Percentiles rank a stretch among this genome's conserved stretches.
These are phyloP conservation scores for Cladosporium sp. DNA, from an alignment of 2,329 filamentous ascomycete species.

Conservation along the genomic window DNA sequence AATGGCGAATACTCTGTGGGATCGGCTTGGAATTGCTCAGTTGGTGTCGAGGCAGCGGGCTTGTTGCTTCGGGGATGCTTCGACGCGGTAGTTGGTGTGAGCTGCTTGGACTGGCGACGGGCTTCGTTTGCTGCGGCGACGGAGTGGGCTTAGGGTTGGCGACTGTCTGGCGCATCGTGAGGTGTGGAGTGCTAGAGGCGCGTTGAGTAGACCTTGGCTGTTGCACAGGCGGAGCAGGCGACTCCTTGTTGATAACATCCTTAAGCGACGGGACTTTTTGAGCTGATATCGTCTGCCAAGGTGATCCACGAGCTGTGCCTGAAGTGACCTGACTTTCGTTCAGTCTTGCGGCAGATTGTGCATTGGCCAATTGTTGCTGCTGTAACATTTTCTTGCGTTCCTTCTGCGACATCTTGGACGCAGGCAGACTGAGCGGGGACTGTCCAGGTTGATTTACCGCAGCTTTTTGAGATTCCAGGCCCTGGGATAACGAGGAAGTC, in stretches of 20 bases:
- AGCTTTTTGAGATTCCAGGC: conserved; percentile 25
- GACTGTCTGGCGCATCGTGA: conserved; percentile 60
- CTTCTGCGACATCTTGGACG: conserved; percentile 76
- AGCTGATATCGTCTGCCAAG: conserved; percentile 59
- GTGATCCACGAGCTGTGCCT: conserved; percentile 10
- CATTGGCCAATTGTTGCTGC: conserved; percentile 45
- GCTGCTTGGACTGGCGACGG: conserved; percentile 18
- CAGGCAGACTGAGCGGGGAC: conserved; percentile 29
- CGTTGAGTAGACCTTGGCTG: conserved; percentile 25
- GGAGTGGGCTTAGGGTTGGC: conserved; percentile 38
- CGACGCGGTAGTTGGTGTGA: conserved; percentile 14
- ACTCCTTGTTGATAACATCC: conserved; percentile 41
- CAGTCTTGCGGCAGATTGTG: conserved; percentile 22
- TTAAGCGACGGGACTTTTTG: conserved; percentile 48
- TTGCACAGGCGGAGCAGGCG: conserved; percentile 25
- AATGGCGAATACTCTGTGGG: conserved; percentile 45
- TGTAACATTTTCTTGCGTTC: conserved; percentile 82
- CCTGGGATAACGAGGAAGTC: conserved; percentile 40
- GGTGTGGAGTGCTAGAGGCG: conserved; percentile 42
- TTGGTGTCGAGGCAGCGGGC: conserved; percentile 24
- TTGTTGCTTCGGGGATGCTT: conserved; percentile 17
- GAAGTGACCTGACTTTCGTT: conserved; percentile 10
- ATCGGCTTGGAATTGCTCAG: conserved; percentile 33
- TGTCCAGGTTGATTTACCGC: conserved; percentile 23
- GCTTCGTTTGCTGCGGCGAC: conserved; percentile 13